Conservation (phyloP, 257 asterid species). For the Salvia splendens region DNA sequence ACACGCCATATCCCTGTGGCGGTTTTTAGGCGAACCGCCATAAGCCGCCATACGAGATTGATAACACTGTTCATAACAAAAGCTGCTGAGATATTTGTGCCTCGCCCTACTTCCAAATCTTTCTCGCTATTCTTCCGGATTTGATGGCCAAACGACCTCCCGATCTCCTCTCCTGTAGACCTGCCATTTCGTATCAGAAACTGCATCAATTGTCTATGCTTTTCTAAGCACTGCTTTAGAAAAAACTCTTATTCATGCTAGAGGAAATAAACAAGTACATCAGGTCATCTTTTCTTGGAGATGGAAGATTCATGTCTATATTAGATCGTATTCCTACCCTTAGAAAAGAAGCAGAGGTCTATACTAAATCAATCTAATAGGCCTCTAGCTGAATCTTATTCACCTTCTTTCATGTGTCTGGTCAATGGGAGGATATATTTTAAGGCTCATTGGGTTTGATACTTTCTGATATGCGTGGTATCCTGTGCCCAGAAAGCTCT, state of each 20-base stretch:
- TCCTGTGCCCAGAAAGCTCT: neutral
- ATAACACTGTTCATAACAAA: too few species aligned
- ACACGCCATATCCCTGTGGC: too few species aligned
- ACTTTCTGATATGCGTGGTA: conserved; percentile 7
- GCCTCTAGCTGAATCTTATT: neutral
- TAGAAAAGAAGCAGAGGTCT: neutral
- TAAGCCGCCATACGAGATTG: too few species aligned
- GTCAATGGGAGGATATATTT: conserved; percentile 2
- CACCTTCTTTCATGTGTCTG: neutral
- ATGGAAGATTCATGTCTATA: neutral
- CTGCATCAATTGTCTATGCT: neutral
- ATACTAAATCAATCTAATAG: neutral
- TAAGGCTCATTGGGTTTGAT: neutral
- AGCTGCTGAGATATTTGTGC: too few species aligned
- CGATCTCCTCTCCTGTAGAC: too few species aligned
- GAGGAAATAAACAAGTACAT: neutral
- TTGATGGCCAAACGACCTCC: too few species aligned
- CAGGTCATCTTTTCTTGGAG: conserved; percentile 5
- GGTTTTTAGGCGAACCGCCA: too few species aligned
- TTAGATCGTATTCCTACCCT: neutral
- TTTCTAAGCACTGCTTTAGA: neutral
- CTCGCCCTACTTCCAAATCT: too few species aligned
- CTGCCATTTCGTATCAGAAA: too few species aligned
- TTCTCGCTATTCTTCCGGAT: too few species aligned
- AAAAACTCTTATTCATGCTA: neutral